Conservation (phyloP, 1,284 basidiomycete species). For the Uromyces viciae-fabae region DNA sequence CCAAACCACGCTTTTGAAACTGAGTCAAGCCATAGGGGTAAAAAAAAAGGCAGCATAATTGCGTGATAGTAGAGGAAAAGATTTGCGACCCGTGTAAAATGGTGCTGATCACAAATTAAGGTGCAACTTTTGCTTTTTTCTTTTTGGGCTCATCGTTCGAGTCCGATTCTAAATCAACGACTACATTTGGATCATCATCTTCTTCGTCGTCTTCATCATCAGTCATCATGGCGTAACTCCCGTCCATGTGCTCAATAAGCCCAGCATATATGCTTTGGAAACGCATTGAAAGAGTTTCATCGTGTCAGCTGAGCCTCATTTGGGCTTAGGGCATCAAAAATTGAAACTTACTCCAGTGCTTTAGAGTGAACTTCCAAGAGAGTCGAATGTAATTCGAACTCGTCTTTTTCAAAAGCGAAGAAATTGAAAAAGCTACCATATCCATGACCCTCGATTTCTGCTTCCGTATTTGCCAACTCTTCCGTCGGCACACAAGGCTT, state of each 20-base stretch:
- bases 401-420: constrained; percentile 18
- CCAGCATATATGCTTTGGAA: constrained; percentile 29
- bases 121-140: constrained; percentile 26
- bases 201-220: constrained; percentile 22
- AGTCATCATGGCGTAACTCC: not conserved
- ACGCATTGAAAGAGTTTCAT: not conserved
- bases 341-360: constrained; percentile 23
- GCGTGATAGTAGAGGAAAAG: no score
- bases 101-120: not conserved
- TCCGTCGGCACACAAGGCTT: not conserved
- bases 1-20: no score
- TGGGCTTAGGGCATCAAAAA: not conserved
- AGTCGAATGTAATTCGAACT: constrained; percentile 5
- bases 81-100: no score
- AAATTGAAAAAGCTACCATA: constrained; percentile 37
- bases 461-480: not conserved
- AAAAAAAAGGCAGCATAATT: no score
- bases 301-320: not conserved
- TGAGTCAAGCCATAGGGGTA: no score
- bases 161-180: constrained; percentile 25
- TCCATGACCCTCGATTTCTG: not conserved
- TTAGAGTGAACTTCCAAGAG: constrained; percentile 32
- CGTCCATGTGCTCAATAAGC: not conserved
- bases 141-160: constrained; percentile 35
- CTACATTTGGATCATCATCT: constrained; percentile 18